Conservation (phyloP, 2,329 filamentous ascomycete species). For the Aspergillus japonicus region DNA sequence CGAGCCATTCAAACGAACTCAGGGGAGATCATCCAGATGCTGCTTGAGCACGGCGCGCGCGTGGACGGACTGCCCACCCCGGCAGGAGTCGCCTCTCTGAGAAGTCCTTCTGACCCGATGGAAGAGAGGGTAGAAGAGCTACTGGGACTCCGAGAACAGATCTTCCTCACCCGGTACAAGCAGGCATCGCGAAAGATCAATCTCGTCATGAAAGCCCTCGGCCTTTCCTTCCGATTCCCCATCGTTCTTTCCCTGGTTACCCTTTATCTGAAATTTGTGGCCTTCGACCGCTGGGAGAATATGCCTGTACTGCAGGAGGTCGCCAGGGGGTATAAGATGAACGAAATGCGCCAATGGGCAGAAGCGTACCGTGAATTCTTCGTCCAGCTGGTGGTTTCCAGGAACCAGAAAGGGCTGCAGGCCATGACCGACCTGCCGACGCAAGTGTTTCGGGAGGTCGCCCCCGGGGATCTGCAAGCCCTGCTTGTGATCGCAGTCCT, state of each 20-base stretch:
- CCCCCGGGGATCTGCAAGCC: constrained; percentile 17
- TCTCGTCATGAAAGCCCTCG: constrained; percentile 16
- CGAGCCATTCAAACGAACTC: constrained; percentile 19
- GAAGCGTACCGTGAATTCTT: constrained; percentile 12
- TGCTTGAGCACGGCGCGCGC: constrained; percentile 19
- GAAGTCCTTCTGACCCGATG: constrained; percentile 18
- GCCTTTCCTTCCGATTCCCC: constrained; percentile 16
- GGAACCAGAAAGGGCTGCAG: constrained; percentile 17
- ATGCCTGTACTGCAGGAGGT: constrained; percentile 24
- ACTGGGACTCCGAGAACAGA: constrained; percentile 20
- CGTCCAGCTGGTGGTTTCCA: constrained; percentile 17
- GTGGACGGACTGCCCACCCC: constrained; percentile 8
- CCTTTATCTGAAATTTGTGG: constrained; percentile 21
- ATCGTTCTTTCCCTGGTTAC: constrained; percentile 18
- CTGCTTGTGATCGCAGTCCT: constrained; percentile 12
- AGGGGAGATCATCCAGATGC: constrained; percentile 17
- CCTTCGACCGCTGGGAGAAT: constrained; percentile 22
- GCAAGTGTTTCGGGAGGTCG: background rate
- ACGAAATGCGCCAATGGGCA: constrained; percentile 23
- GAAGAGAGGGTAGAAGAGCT: constrained; percentile 23
- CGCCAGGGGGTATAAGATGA: constrained; percentile 19
- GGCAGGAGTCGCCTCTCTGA: constrained; percentile 19
- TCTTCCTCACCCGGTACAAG: constrained; percentile 17
- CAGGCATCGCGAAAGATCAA: constrained; percentile 15
- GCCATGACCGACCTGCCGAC: background rate